Percentiles rank a stretch among this genome's conserved stretches.
Conservation (phyloP, 768 basidiomycete species). For the Boletus subcaerulescens region DNA sequence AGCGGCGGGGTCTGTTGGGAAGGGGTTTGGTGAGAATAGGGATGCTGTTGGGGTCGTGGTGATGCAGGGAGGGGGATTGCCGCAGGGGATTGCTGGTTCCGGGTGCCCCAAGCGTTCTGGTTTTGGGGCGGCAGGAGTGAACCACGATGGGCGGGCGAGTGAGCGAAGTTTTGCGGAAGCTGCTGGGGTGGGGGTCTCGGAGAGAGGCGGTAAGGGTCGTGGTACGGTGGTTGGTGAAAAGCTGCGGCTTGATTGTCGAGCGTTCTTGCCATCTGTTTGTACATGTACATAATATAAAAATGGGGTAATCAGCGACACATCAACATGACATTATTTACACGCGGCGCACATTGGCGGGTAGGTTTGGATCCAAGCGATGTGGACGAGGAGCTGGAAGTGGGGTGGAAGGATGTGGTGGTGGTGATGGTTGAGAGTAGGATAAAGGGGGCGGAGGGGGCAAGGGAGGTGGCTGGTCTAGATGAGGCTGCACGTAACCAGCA, state of each 20-base stretch:
- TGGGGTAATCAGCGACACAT: conserved; percentile 14
- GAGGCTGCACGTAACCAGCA: conserved; percentile 6
- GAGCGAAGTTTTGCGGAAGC: conserved; percentile 15
- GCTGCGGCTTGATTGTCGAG: conserved; percentile 48
- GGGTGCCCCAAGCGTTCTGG: conserved; percentile 24
- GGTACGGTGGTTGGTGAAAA: conserved; percentile 24
- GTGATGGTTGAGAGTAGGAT: conserved; percentile 24
- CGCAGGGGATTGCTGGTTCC: conserved; percentile 12
- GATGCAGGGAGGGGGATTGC: conserved; percentile 21
- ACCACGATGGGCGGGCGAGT: conserved; percentile 7
- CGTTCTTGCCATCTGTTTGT: conserved; percentile 57
- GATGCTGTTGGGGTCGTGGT: conserved; percentile 19
- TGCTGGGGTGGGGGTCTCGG: conserved; percentile 25
- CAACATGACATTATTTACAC: conserved; percentile 10
- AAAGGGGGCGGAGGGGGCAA: conserved; percentile 49
- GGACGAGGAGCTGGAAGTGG: conserved; percentile 67
- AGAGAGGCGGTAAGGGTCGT: conserved; percentile 21
- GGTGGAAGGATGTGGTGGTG: conserved; percentile 38
- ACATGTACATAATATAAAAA: conserved; percentile 25
- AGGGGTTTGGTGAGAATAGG: conserved; percentile 13
- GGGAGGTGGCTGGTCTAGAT: conserved; percentile 38
- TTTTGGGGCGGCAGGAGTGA: conserved; percentile 24
- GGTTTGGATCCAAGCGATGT: conserved; percentile 54
- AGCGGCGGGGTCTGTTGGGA: conserved; percentile 23
- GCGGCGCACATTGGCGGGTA: conserved; percentile 61